Conservation (phyloP, 208 protist species). For the Wallacemonas sp. region DNA sequence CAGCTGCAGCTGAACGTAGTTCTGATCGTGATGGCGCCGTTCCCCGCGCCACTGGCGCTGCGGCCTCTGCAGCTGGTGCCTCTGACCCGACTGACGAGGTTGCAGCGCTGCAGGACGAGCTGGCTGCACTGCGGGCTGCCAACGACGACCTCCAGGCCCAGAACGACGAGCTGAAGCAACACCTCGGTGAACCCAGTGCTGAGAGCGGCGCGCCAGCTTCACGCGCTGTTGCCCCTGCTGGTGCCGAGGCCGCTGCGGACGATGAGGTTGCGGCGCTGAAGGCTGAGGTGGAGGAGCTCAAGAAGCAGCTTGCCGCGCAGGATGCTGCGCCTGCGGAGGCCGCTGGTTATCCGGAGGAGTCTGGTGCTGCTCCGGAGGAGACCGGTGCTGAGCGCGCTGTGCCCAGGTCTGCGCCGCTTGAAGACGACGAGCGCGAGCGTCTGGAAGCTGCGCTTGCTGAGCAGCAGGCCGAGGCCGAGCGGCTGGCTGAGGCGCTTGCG, state of each 20-base stretch:
- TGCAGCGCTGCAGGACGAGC: conserved; percentile 14
- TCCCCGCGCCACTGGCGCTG: too few relatives aligned
- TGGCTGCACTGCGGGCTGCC: not conserved
- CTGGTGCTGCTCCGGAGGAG: not conserved
- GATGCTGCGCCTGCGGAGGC: too few relatives aligned
- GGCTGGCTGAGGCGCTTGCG: too few relatives aligned
- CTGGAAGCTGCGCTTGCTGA: not conserved
- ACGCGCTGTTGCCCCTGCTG: too few relatives aligned
- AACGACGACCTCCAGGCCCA: conserved; percentile 20
- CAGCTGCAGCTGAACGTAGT: too few relatives aligned
- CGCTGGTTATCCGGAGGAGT: not conserved
- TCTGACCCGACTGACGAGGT: too few relatives aligned
- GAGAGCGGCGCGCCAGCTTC: too few relatives aligned
- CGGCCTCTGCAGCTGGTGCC: too few relatives aligned
- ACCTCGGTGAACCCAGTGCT: too few relatives aligned
- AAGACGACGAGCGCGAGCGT: not conserved
- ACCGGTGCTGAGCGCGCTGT: not conserved
- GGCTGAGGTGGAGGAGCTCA: not conserved
- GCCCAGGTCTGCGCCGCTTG: not conserved
- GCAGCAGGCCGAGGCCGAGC: too few relatives aligned
- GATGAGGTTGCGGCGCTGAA: not conserved
- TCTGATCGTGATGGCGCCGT: too few relatives aligned
- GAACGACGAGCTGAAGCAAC: conserved; percentile 31
- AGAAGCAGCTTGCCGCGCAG: conserved; percentile 22
- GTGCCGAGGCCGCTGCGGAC: not conserved